Evolutionary conservation across 768 basidiomycete species (phyloP).

Genomic region (Amanita muscaria): DNA sequence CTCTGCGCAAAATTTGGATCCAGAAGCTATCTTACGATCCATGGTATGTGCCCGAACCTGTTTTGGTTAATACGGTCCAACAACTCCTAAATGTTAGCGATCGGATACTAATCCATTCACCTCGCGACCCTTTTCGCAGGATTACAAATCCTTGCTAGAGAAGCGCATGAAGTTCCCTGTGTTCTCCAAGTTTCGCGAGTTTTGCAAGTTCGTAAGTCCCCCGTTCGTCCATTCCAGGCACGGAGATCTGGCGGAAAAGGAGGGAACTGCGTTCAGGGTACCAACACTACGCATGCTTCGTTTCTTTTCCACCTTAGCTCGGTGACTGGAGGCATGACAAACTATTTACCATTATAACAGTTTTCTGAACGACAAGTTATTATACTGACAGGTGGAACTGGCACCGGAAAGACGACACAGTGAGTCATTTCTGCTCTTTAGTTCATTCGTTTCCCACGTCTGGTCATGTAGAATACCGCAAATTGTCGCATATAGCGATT

Average conservation of each 20-base stretch:
- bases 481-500: slow-evolving; percentile 79
- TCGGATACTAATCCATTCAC: slow-evolving; percentile 61
- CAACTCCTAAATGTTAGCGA: too few relatives aligned
- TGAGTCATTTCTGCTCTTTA: slow-evolving; percentile 25
- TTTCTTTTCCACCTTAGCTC: not conserved
- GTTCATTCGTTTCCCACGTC: slow-evolving; percentile 10
- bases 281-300: not conserved
- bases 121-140: slow-evolving; percentile 51
- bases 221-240: not conserved
- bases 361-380: slow-evolving; percentile 70
- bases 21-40: too few relatives aligned
- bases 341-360: slow-evolving; percentile 19
- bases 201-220: slow-evolving; percentile 45
- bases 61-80: too few relatives aligned
- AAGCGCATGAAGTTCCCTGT: slow-evolving; percentile 75
- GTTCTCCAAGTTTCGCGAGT: slow-evolving; percentile 75
- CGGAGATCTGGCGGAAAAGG: not conserved
- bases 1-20: too few relatives aligned
- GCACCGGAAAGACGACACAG: slow-evolving; percentile 90
- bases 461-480: slow-evolving; percentile 65
- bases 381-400: slow-evolving; percentile 84
- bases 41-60: too few relatives aligned
- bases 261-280: too few relatives aligned
- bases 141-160: slow-evolving; percentile 72
- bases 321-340: slow-evolving; percentile 17